Base-by-base conservation (phyloP, 1,284 basidiomycete genomes). In the Xerocomus minutiporus region DNA sequence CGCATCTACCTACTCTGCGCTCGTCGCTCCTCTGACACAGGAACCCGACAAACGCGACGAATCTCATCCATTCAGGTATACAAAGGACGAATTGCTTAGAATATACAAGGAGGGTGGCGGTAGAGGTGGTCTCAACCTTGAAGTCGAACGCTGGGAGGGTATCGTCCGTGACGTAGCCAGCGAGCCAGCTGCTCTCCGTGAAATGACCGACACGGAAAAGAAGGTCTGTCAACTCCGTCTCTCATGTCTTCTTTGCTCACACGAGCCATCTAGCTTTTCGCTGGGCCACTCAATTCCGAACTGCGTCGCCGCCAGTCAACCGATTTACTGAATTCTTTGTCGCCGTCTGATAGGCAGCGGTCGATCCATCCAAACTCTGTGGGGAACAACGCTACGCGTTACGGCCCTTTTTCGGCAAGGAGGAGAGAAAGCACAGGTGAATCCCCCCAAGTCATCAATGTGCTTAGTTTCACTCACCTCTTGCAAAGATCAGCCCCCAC, bases 81-180 rank as follows among this genome's bases (percentile, higher is more conserved):
- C 86, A 13, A 88, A 86, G 67, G 90, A 93, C 57, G 89, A 92
- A 57, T 79, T 95, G 73, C 77, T 94, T 52, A 79, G 81, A 69
- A 86, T 94, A 59, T 94, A 89, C 71, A 89, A 82, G 67, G 90
- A 92, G 59, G 84, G 84, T 50, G 82, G 83, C 55, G 83, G 87
- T 53, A 81, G 81, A 69, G 79, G 81, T 53, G 82, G 82, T 42
- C 77, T 92, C 26, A 91, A 89, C 38, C 77, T 93, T 47, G 91
- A 94, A 71, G 87, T 93, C 7, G 90, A 92, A 69, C 78, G 84
- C 57, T 91, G 88, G 81, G 88, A 88, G 48, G 90, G 91, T 48
- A 84, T 94, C 59, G 89, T 93, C 29, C 82, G 86, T 58, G 88
- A 91, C 65, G 72, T 79, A 26, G 82, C 81, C 34, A 79, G 70